Evolutionary conservation across 164 flowering plant species (phyloP), one percentile per base, ranked within the genome.

Genomic region (Umbellularia californica): DNA sequence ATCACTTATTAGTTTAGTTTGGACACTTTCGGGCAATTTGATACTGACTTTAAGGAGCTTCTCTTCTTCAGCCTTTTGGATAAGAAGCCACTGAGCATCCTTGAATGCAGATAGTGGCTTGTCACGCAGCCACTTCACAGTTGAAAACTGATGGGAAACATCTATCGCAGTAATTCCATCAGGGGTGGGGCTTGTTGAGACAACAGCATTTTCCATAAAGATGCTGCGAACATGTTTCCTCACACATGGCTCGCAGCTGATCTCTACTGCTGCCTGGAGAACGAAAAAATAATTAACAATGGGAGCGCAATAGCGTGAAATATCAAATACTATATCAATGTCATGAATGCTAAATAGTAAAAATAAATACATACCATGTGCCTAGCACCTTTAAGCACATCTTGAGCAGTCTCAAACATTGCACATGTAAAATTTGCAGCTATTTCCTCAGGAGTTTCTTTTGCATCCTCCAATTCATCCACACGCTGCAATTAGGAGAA

Each of bases 31-130:
- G 1, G 92, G 93, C 74, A 90, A 74, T 82, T 89, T 88, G 67
- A 93, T 78, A 27, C 85, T 82, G 50, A 93, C 97, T 79, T 90
- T 81, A 74, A 95, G 86, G 66, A 95, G 97, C 76, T 91, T 95
- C 82, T 92, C 97, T 82, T 92, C 97, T 84, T 95, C 97, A 64
- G 99, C 99, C 83, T 93, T 95, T 75, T 93, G 94, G 77, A 95
- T 90, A 50, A 91, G 90, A 76, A 95, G 95, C 98, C 97, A 95
- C 55, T 95, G 98, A 5, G 95, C 92, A 89, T 92, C 97, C 67
- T 85, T 88, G 85, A 95, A 91, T 76, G 62, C 80, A 70, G 74
- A 81, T 27, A 95, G 74, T 63, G 99, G 99, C 78, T 95, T 95
- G 65, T 91, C 83, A 27, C 84, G 84, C 70, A 93, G 73, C 98